A percentile compares a stretch with the other conserved stretches of the same genome.
Conservation (phyloP, 129 eudicot species). For the Tagetes patula region DNA sequence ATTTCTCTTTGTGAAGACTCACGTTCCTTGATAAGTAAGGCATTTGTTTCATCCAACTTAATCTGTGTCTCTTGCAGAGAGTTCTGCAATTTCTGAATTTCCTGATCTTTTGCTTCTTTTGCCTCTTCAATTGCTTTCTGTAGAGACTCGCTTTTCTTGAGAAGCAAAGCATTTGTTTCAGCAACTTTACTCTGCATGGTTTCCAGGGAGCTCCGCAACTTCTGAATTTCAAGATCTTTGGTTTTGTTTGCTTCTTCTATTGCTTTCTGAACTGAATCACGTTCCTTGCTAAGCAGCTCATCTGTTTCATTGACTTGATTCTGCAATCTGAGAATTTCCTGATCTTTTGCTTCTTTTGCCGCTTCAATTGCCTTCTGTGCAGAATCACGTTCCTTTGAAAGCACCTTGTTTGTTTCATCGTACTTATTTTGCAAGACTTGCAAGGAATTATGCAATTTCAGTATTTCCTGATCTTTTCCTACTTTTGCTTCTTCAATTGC, state of each 20-base stretch:
- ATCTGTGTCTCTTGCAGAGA: conserved; percentile 64
- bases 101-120: conserved; percentile 46
- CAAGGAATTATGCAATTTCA: conserved; percentile 54
- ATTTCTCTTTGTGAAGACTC: conserved; percentile 70
- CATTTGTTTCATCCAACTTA: conserved; percentile 71
- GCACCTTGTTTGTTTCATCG: conserved; percentile 50
- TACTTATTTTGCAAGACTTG: conserved; percentile 53
- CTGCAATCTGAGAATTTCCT: conserved; percentile 70
- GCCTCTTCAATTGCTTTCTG: conserved; percentile 82
- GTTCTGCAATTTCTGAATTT: conserved; percentile 65
- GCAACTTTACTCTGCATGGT: conserved; percentile 59
- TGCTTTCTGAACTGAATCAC: conserved; percentile 64
- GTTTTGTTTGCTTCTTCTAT: conserved; percentile 75
- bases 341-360: conserved; percentile 65
- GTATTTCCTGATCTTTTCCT: conserved; percentile 48
- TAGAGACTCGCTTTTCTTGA: conserved; percentile 66
- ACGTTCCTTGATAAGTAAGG: conserved; percentile 64
- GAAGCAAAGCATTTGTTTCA: conserved; percentile 60
- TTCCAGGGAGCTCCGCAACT: conserved; percentile 62
- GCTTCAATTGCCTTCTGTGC: conserved; percentile 70
- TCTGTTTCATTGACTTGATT: conserved; percentile 61
- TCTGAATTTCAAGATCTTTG: conserved; percentile 63
- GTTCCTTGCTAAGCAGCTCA: conserved; percentile 60
- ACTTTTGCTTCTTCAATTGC: conserved; percentile 60
- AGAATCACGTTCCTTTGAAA: conserved; percentile 58